Evolutionary conservation across 2,329 filamentous ascomycete genomes (phyloP), one percentile per base, ranked within the genome.

Genomic region (Coniochaeta ligniaria): DNA sequence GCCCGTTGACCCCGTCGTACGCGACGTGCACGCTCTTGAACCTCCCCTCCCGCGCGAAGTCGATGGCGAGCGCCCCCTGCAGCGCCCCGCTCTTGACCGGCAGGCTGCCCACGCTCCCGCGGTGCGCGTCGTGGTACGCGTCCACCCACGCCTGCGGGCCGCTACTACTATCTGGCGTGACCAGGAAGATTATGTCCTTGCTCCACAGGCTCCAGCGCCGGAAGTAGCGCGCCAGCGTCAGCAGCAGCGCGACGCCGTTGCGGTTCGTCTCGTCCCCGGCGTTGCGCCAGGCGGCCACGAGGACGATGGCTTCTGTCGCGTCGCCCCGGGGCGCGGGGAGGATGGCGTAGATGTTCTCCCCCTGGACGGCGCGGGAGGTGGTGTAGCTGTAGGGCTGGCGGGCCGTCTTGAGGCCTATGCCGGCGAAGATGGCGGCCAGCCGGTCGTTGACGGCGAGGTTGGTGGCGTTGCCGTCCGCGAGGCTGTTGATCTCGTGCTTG

Each of bases 191-290:
- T 66, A 99, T 96, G 73, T 99, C 95, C 75, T 99, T 99, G 62
- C 93, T 97, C 95, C 95, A 99, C 31, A 99, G 82, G 59, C 92
- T 97, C 95, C 95, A 99, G 67, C 90, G 86, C 75, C 96, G 96
- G 78, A 99, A 98, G 75, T 99, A 99, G 66, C 95, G 86, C 31
- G 92, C 91, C 66, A 99, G 76, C 0, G 94, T 93, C 68, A 99
- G 77, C 2, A 92, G 88, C 35, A 99, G 82, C 8, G 92, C 88
- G 6, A 99, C 87, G 20, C 94, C 95, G 63, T 93, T 95, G 64
- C 88, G 83, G 75, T 99, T 99, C 66, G 93, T 76, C 66, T 89
- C 82, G 28, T 84, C 87, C 60, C 91, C 84, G 66, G 90, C 88
- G 66, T 93, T 97, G 71, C 82, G 87, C 92, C 93, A 96, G 1